A percentile compares a stretch with the other conserved stretches of the same genome.
Evolutionary conservation across 768 basidiomycete genomes (phyloP).

Genomic region (Termitomyces sp.): DNA sequence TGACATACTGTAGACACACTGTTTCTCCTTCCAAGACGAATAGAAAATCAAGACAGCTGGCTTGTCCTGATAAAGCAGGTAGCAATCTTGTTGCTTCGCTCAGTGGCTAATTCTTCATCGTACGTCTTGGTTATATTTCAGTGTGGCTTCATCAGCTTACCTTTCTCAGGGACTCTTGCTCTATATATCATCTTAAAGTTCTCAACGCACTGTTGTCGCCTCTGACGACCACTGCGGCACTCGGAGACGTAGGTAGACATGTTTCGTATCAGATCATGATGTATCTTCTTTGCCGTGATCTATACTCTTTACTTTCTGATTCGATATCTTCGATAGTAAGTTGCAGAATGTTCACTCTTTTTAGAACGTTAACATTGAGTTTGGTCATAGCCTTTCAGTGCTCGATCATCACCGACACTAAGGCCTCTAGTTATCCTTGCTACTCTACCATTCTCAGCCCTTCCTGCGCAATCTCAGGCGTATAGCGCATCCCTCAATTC

Average conservation of each 20-base stretch:
- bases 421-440: constrained; percentile 42
- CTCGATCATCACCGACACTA: constrained; percentile 49
- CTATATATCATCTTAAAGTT: constrained; percentile 42
- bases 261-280: constrained; percentile 28
- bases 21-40: constrained; percentile 30
- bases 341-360: constrained; percentile 1
- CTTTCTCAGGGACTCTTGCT: constrained; percentile 37
- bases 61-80: constrained; percentile 50
- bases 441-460: constrained; percentile 32
- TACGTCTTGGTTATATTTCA: constrained; percentile 24
- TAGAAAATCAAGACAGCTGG: constrained; percentile 43
- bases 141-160: neutral
- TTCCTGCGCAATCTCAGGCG: constrained; percentile 15
- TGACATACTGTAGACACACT: constrained; percentile 27
- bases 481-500: constrained; percentile 26
- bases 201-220: constrained; percentile 42
- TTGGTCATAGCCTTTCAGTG: constrained; percentile 41
- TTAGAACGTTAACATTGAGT: neutral
- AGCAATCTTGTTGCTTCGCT: constrained; percentile 42
- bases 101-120: constrained; percentile 44
- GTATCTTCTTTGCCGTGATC: constrained; percentile 42
- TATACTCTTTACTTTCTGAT: constrained; percentile 36
- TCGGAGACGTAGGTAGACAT: constrained; percentile 26
- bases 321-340: constrained; percentile 48
- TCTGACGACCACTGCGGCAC: constrained; percentile 13